These are phyloP conservation scores for Mycena polygramma DNA, from an alignment of 768 basidiomycete genomes.

Conservation along the genomic window DNA sequence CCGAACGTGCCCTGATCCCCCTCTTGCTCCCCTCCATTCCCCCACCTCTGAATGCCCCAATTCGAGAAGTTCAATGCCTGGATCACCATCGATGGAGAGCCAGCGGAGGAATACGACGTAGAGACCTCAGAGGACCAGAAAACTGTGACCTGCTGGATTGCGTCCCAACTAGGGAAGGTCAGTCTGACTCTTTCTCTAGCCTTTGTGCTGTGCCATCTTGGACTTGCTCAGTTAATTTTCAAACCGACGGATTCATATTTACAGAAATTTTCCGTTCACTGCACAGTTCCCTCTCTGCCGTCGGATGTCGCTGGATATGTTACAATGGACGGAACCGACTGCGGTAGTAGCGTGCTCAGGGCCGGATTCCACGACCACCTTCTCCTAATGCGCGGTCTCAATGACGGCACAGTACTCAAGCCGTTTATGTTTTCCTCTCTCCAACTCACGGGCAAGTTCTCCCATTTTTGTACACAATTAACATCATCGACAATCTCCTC, in stretches of 20 bases:
- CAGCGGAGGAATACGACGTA: constrained; percentile 32
- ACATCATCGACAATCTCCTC: too few species aligned
- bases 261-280: constrained; percentile 39
- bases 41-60: not conserved
- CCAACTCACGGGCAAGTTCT: constrained; percentile 36
- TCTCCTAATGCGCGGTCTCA: not conserved
- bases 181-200: too few species aligned
- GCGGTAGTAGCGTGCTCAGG: not conserved
- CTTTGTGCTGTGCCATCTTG: too few species aligned
- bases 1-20: too few species aligned
- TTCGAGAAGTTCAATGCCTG: constrained; percentile 7
- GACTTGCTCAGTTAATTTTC: not conserved
- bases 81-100: constrained; percentile 6
- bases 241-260: too few species aligned
- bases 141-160: constrained; percentile 40
- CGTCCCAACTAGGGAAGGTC: constrained; percentile 41
- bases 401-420: constrained; percentile 13
- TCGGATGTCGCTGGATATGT: constrained; percentile 4
- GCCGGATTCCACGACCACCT: too few species aligned
- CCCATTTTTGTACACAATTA: not conserved
- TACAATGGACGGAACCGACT: constrained; percentile 31
- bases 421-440: constrained; percentile 38
- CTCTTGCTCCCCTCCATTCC: too few species aligned
- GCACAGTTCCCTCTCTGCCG: constrained; percentile 14
- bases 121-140: constrained; percentile 27